Evolutionary conservation across 805 yeast genomes (phyloP), one percentile per base, ranked within the genome.

Genomic region (Peterozyma toletana): DNA sequence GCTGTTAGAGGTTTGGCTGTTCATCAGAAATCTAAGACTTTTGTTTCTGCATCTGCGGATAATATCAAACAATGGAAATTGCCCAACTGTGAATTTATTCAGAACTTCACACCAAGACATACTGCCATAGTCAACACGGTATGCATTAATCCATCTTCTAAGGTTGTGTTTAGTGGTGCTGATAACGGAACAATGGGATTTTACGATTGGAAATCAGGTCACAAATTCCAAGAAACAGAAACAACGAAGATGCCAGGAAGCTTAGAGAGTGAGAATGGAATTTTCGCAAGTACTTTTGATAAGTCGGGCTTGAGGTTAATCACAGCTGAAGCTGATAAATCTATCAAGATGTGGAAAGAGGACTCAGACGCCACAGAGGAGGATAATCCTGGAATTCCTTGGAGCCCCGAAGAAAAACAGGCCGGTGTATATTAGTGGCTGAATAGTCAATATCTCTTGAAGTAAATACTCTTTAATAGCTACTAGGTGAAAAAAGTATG

Each of bases 271-370:
- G 89, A 82, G 51, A 63, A 68, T 27, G 83, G 95, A 9, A 77
- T 91, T 5, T 68, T 82, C 50, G 71, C 88, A 9, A 76, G 89
- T 35, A 58, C 78, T 2, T 88, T 88, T 59, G 97, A 93, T 59
- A 66, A 71, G 58, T 80, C 88, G 47, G 96, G 97, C 0, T 62
- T 80, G 52, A 73, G 96, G 39, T 63, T 93, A 45, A 73, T 93
- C 16, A 86, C 96, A 1, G 88, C 96, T 40, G 95, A 86, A 53
- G 80, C 86, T n/a, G 98, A 91, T 62, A 90, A 90, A 57, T 80
- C 86, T 57, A 77, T 87, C 35, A 86, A 83, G 57, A 67, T 86
- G 1, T 87, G 93, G 91, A 73, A 67, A 41, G 77, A 75, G 47
- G 63, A 60, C 40, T 59, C 63, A n/a, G 62, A 59, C 11, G 65